Conservation (phyloP, 2,329 filamentous ascomycete genomes). For the Penicillium janthinellum region DNA sequence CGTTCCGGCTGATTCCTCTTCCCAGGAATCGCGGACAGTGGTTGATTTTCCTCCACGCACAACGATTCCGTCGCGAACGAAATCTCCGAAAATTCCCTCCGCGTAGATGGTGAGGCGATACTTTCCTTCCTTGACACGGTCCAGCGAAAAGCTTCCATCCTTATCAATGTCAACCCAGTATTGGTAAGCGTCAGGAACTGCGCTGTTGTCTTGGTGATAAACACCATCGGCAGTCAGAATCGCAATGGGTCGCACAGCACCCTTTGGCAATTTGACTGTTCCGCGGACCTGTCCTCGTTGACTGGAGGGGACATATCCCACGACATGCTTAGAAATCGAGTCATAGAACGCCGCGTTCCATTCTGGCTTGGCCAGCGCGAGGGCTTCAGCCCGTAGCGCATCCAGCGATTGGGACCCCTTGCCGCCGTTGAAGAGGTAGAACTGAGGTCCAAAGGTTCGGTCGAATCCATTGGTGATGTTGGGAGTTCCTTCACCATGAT, state of each 20-base stretch:
- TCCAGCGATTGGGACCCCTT: constrained; percentile 49
- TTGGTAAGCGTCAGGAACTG: constrained; percentile 59
- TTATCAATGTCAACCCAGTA: constrained; percentile 61
- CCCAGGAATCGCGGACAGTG: constrained; percentile 50
- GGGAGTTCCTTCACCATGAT: constrained; percentile 64
- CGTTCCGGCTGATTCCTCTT: constrained; percentile 56
- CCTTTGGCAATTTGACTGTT: constrained; percentile 54
- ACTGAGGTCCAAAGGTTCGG: constrained; percentile 66
- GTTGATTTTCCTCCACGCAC: constrained; percentile 48
- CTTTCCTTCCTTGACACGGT: constrained; percentile 57
- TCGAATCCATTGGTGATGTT: constrained; percentile 68
- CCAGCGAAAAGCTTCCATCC: constrained; percentile 55
- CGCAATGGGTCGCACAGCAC: constrained; percentile 56
- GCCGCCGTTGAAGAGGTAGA: constrained; percentile 65
- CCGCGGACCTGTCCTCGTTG: constrained; percentile 55
- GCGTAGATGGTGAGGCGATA: constrained; percentile 67
- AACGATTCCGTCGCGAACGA: constrained; percentile 54
- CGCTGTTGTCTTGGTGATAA: constrained; percentile 62
- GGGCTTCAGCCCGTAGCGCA: constrained; percentile 57
- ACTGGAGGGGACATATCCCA: constrained; percentile 59
- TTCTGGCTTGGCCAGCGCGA: constrained; percentile 51
- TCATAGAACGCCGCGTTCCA: constrained; percentile 67
- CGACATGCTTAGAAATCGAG: constrained; percentile 60
- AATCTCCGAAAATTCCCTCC: constrained; percentile 63
- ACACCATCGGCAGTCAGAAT: constrained; percentile 56